Evolutionary conservation across 2,329 filamentous ascomycete species (phyloP), one percentile per base, ranked within the genome.

Genomic region (Talaromyces islandicus): DNA sequence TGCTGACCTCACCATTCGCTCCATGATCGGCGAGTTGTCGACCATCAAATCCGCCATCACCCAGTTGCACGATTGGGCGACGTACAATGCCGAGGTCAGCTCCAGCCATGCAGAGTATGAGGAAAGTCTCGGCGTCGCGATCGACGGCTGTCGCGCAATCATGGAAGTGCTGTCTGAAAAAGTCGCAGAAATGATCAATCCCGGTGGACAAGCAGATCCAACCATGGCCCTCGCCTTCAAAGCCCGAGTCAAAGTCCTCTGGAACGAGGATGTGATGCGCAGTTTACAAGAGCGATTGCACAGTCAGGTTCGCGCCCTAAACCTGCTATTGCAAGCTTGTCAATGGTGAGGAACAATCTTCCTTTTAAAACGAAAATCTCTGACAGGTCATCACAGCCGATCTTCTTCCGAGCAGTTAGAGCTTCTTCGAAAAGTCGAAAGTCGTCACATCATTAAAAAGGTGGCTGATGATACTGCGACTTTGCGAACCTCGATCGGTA

Each of bases 231-330:
- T 70, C 30, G 64, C 69, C 12, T 68, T 74, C 32, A 60, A 67
- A 35, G 64, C 63, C 25, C 67, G 67, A 14, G 65, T 70, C 29
- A 70, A 64, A 59, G 66, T 71, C 25, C 64, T 71, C 3, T 76
- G 74, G 75, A 75, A 71, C 59, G 73, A 77, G 43, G 68, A 71
- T 24, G 63, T 64, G 12, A 75, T 77, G 71, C 68, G 63, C 61
- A 70, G 66, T 29, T 71, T 76, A 54, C 68, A 73, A 59, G 68
- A 72, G 27, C 66, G 69, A 54, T 60, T 77, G 51, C 73, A 71
- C 27, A 67, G 71, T 21, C 75, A 76, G 57, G 70, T 76, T 6
- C 64, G 69, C 41, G 74, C 75, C 11, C 64, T 77, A 19, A 73
- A 76, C 50, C 58, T 77, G 24, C 63, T 77, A 54, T 63, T 77